A percentile compares a stretch with the other conserved stretches of the same genome.
Evolutionary conservation across 495 filamentous ascomycete genomes (phyloP).

Genomic region (Penicillium tannophilum): DNA sequence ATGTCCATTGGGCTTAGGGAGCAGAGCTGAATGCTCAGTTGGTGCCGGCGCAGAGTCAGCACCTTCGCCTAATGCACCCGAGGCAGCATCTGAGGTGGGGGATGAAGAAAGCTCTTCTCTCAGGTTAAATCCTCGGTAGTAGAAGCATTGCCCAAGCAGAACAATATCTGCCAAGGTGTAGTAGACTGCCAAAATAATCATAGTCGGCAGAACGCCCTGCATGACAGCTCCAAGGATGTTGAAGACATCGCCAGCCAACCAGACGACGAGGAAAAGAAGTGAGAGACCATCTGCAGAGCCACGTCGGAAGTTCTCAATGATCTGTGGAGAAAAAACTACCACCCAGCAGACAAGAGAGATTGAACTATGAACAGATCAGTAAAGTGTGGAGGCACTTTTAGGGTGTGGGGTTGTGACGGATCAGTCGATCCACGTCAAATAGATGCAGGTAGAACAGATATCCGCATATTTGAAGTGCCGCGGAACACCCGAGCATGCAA

Average conservation of each 20-base stretch:
- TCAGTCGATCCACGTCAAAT: conserved; percentile 5
- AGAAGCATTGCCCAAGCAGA: conserved; percentile 85
- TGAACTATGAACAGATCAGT: conserved; percentile 53
- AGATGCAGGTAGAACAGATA: conserved; percentile 12
- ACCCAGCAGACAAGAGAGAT: conserved; percentile 98
- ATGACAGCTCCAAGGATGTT: conserved; percentile 91
- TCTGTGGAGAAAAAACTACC: conserved; percentile 96
- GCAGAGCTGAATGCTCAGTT: conserved; percentile 38
- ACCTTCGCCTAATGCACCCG: conserved; percentile 15
- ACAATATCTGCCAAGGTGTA: conserved; percentile 94
- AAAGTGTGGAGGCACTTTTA: neutral
- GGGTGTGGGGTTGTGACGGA: conserved; percentile 5
- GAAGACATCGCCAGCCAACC: conserved; percentile 93
- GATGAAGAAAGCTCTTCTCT: conserved; percentile 50
- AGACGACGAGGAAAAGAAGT: conserved; percentile 84
- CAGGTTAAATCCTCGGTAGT: conserved; percentile 83
- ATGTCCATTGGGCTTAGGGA: conserved; percentile 30
- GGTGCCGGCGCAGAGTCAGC: conserved; percentile 22
- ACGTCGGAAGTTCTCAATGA: conserved; percentile 90
- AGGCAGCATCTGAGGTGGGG: conserved; percentile 18
- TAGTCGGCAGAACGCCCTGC: conserved; percentile 94
- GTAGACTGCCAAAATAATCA: conserved; percentile 94
- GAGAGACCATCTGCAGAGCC: conserved; percentile 86
- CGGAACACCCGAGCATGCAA: neutral
- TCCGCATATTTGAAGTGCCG: neutral